These are phyloP conservation scores for Nakaseomyces glabratus DNA, from an alignment of 1,139 yeast species.

Conservation along the genomic window DNA sequence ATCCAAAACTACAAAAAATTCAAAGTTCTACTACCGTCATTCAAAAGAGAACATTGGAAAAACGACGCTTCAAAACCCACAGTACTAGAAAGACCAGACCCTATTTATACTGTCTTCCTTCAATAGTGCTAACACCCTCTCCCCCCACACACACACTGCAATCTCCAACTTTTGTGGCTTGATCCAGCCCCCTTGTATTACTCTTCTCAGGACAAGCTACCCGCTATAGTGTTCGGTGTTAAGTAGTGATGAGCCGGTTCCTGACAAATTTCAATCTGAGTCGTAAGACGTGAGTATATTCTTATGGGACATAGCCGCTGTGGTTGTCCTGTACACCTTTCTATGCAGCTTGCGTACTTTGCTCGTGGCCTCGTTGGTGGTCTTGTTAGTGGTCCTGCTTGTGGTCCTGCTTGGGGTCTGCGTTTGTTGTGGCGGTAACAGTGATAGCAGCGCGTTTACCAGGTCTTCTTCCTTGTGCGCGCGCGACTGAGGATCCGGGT, in stretches of 20 bases:
- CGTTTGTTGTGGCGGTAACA: constrained; percentile 6
- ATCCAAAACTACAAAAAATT: no score
- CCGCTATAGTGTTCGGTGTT: neutral
- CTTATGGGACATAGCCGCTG: neutral
- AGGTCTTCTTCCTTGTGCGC: constrained; percentile 38
- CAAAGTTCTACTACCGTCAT: no score
- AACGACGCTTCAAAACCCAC: no score
- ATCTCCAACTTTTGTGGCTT: no score
- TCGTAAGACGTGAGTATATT: neutral
- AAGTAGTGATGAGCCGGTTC: neutral
- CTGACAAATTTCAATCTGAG: constrained; percentile 1
- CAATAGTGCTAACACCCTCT: no score
- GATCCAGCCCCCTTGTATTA: no score
- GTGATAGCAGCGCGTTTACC: constrained; percentile 18
- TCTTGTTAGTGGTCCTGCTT: neutral
- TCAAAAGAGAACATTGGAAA: no score
- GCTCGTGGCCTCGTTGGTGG: neutral
- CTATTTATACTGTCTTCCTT: no score
- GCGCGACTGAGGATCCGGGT: constrained; percentile 67
- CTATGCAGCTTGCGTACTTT: neutral
- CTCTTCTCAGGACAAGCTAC: no score
- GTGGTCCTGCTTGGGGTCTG: constrained; percentile 8
- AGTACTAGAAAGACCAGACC: no score
- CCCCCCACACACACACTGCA: no score
- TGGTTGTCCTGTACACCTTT: constrained; percentile 1